Evolutionary conservation across 768 basidiomycete genomes (phyloP).

Genomic region (Termitomyces sp.): DNA sequence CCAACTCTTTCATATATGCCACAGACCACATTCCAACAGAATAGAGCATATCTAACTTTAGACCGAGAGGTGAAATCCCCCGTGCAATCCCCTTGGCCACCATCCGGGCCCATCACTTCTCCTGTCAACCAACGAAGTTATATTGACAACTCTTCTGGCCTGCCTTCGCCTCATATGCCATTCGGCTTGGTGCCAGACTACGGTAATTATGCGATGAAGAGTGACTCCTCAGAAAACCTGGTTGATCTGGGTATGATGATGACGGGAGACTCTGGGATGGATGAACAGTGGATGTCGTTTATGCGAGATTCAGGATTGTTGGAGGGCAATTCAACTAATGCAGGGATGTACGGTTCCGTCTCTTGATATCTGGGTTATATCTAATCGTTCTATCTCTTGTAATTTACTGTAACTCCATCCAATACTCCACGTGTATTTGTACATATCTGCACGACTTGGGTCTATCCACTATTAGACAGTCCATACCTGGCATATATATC

Average conservation of each 20-base stretch:
- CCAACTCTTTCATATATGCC: background rate
- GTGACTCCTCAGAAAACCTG: slow-evolving; percentile 29
- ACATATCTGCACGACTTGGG: background rate
- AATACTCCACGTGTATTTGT: slow-evolving; percentile 1
- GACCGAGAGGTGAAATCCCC: background rate
- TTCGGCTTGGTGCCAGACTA: slow-evolving; percentile 4
- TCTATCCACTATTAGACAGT: background rate
- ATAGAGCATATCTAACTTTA: slow-evolving; percentile 1
- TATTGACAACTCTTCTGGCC: background rate
- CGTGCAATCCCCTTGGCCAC: slow-evolving; percentile 6
- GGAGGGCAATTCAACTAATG: slow-evolving; percentile 25
- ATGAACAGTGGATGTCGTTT: slow-evolving; percentile 64
- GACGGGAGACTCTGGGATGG: slow-evolving; percentile 56
- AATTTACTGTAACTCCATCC: background rate
- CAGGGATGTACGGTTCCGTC: background rate
- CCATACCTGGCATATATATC: background rate
- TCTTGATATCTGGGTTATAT: slow-evolving; percentile 1
- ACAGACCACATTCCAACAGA: slow-evolving; percentile 1
- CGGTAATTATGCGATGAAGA: slow-evolving; percentile 12
- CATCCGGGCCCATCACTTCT: background rate
- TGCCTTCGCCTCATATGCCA: slow-evolving; percentile 1
- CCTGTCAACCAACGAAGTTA: background rate
- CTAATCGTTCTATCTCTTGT: background rate
- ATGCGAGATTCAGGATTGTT: slow-evolving; percentile 61
- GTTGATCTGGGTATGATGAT: slow-evolving; percentile 47